Conservation (phyloP, 306 rosid genomes). For the Echinosophora koreensis region DNA sequence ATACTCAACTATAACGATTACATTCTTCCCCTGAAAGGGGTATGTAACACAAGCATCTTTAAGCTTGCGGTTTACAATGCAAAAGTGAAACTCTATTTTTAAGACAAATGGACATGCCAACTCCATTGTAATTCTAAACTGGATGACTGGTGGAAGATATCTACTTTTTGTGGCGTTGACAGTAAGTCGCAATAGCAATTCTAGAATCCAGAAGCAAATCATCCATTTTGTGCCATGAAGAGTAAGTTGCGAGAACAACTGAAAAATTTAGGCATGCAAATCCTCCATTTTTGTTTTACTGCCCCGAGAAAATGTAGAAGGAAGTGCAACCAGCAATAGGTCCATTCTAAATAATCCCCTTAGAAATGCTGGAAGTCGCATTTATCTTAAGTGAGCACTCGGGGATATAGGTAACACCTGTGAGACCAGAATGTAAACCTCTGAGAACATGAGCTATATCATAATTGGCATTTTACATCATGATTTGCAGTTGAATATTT, state of each 20-base stretch:
- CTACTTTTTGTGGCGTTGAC: constrained; percentile 37
- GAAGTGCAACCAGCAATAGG: constrained; percentile 36
- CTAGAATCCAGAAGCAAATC: constrained; percentile 25
- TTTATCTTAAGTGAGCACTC: constrained; percentile 77
- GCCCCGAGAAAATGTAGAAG: constrained; percentile 35
- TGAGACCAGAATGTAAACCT: constrained; percentile 43
- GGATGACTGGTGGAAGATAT: constrained; percentile 26
- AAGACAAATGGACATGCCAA: constrained; percentile 49
- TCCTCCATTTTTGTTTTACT: constrained; percentile 34
- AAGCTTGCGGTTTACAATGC: constrained; percentile 48
- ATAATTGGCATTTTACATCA: constrained; percentile 41
- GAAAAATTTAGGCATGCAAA: constrained; percentile 32
- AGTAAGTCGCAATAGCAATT: constrained; percentile 32
- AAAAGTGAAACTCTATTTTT: constrained; percentile 40
- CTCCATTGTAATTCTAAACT: constrained; percentile 39
- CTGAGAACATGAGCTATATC: constrained; percentile 31
- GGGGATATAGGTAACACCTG: constrained; percentile 85
- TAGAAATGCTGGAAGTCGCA: constrained; percentile 80
- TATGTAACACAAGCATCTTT: constrained; percentile 52
- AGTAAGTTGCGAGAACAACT: constrained; percentile 33
- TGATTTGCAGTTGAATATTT: constrained; percentile 15
- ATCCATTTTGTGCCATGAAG: constrained; percentile 44
- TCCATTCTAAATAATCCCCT: constrained; percentile 57
- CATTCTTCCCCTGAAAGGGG: constrained; percentile 51
- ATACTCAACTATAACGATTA: constrained; percentile 49